phyloP scores from a whole-genome alignment of 345 rosid genomes.

The Cochlearia excelsa region DNA sequence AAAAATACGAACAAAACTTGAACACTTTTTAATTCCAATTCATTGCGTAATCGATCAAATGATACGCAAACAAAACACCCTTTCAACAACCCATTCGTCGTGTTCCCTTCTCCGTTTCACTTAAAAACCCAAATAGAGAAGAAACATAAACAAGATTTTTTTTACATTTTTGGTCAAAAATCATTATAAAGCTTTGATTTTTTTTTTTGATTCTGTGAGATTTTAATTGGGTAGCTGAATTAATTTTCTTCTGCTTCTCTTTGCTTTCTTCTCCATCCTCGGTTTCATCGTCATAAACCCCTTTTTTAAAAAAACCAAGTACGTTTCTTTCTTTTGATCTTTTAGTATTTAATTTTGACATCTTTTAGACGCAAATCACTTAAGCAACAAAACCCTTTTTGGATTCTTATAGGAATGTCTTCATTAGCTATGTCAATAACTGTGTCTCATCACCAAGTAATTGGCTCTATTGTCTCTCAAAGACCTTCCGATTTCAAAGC shows the following conservation, averaged over 20 bases:
- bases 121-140: constrained; percentile 5
- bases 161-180: constrained; percentile 4
- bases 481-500: constrained; percentile 26
- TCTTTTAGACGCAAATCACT: not conserved
- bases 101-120: constrained; percentile 12
- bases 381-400: not conserved
- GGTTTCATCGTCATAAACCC: constrained; percentile 31
- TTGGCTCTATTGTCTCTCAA: constrained; percentile 46
- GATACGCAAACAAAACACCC: no score
- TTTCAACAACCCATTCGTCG: constrained; percentile 25
- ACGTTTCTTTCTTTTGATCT: not conserved
- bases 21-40: no score
- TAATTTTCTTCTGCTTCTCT: not conserved
- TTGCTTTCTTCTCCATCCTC: constrained; percentile 16
- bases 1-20: not conserved
- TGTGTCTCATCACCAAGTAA: constrained; percentile 58
- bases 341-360: not conserved
- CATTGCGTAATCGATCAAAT: no score
- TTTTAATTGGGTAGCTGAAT: not conserved
- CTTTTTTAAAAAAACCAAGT: not conserved
- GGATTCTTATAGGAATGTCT: not conserved
- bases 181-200: constrained; percentile 22
- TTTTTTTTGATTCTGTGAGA: not conserved
- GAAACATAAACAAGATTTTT: not conserved
- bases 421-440: constrained; percentile 49